These are phyloP conservation scores for Hericium erinaceus DNA, from an alignment of 768 basidiomycete genomes.

Conservation along the genomic window DNA sequence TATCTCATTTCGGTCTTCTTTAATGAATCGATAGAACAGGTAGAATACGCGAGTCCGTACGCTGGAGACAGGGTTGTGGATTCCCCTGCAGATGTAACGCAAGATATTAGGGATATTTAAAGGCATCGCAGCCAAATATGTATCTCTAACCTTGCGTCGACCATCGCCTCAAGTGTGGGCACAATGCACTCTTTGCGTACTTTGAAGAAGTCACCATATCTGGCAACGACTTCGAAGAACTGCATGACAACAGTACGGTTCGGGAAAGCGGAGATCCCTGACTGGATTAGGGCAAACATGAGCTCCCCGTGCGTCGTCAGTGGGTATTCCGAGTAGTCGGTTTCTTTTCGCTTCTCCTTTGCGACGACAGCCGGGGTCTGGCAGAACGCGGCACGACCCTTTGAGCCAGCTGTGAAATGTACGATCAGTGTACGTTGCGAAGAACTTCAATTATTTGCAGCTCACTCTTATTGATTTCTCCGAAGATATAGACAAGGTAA, in stretches of 20 bases:
- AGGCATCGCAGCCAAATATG: neutral
- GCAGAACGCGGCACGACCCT: constrained; percentile 83
- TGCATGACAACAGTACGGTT: constrained; percentile 80
- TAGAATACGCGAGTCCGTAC: constrained; percentile 81
- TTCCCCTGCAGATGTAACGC: constrained; percentile 46
- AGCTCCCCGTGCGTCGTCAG: constrained; percentile 88
- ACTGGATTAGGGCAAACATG: constrained; percentile 73
- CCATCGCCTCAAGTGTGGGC: constrained; percentile 81
- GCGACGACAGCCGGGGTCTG: constrained; percentile 52
- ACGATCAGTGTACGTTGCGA: neutral
- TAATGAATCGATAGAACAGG: constrained; percentile 87
- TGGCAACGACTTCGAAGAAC: constrained; percentile 86
- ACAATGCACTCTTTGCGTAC: constrained; percentile 83
- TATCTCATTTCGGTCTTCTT: constrained; percentile 72
- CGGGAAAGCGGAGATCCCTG: constrained; percentile 74
- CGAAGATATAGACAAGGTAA: constrained; percentile 91
- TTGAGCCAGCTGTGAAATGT: constrained; percentile 47
- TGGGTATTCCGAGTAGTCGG: constrained; percentile 72
- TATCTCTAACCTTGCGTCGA: constrained; percentile 62
- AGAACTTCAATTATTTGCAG: neutral
- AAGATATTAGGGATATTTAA: neutral
- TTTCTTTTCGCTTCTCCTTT: constrained; percentile 56
- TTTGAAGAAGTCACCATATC: constrained; percentile 96
- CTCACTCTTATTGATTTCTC: constrained; percentile 86
- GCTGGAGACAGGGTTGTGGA: constrained; percentile 66